Conservation (phyloP, 2,329 filamentous ascomycete species). For the Aureobasidium vineae region DNA sequence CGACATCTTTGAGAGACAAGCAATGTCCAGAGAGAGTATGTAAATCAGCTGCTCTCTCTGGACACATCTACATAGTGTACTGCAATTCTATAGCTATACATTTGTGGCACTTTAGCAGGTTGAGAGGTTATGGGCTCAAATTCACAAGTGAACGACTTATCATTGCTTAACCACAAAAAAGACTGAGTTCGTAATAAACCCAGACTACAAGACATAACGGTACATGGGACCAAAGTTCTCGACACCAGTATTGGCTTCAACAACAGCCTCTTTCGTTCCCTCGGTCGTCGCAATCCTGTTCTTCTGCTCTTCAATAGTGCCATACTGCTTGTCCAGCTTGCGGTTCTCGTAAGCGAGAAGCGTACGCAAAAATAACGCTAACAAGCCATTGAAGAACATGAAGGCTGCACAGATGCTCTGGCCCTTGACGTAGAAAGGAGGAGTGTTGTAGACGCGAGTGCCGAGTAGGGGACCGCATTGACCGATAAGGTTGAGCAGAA, state of each 20-base stretch:
- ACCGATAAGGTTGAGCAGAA: constrained; percentile 64
- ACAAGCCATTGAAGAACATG: constrained; percentile 56
- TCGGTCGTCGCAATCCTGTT: constrained; percentile 22
- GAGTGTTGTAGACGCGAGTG: constrained; percentile 54
- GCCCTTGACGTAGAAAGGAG: constrained; percentile 54
- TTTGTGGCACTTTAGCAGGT: neutral
- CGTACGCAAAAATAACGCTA: constrained; percentile 55
- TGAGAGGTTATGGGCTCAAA: neutral
- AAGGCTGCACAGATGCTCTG: constrained; percentile 60
- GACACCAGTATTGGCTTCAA: constrained; percentile 27
- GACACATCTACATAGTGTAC: no score
- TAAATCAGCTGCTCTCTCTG: no score
- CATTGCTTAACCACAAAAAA: neutral
- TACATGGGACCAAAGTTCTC: constrained; percentile 37
- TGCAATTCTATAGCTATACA: neutral
- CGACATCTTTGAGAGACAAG: no score
- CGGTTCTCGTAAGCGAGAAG: constrained; percentile 59
- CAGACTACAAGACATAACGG: constrained; percentile 31
- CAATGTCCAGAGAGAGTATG: no score
- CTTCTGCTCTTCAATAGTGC: constrained; percentile 33
- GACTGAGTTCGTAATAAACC: neutral
- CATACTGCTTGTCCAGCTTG: constrained; percentile 54
- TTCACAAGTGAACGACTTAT: neutral
- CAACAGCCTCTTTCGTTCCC: constrained; percentile 24
- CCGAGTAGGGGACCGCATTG: constrained; percentile 69